Evolutionary conservation across 352 stramenopile species (phyloP).

Genomic region (Globisporangium cylindrosporum): DNA sequence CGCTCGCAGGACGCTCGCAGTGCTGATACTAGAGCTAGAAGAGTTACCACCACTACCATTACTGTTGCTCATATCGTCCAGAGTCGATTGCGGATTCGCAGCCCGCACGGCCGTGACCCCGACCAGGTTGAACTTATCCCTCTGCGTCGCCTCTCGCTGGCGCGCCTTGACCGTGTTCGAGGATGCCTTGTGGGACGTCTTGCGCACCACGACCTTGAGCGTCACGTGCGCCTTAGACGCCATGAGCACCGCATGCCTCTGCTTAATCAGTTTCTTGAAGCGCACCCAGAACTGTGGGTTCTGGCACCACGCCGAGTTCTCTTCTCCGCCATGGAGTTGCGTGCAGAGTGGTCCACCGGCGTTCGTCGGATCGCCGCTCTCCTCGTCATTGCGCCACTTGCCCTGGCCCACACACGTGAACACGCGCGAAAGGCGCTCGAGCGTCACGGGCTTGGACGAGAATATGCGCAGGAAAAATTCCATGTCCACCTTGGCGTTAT

Average conservation of each 20-base stretch:
- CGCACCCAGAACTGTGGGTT: conserved; percentile 89
- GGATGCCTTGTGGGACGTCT: conserved; percentile 54
- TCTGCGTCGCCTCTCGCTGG: conserved; percentile 48
- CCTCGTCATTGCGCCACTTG: conserved; percentile 56
- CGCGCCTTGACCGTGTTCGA: conserved; percentile 38
- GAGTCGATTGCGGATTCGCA: conserved; percentile 3
- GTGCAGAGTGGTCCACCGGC: conserved; percentile 74
- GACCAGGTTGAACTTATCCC: conserved; percentile 56
- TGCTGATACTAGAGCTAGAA: conserved; percentile 9
- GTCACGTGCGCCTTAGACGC: conserved; percentile 43
- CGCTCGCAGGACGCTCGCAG: conserved; percentile 37
- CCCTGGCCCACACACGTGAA: conserved; percentile 62
- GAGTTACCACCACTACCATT: background rate
- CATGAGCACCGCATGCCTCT: conserved; percentile 29
- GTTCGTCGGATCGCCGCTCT: conserved; percentile 48
- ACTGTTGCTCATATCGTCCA: conserved; percentile 5
- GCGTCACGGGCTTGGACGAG: conserved; percentile 53
- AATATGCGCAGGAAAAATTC: conserved; percentile 91
- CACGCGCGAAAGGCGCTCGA: conserved; percentile 74
- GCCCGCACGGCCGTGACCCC: conserved; percentile 54
- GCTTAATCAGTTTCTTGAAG: conserved; percentile 25
- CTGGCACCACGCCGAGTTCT: conserved; percentile 76
- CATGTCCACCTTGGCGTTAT: conserved; percentile 81
- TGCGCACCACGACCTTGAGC: conserved; percentile 70
- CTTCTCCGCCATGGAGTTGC: conserved; percentile 37